phyloP scores from a whole-genome alignment of 257 asterid genomes.

The Ilex asprella region DNA sequence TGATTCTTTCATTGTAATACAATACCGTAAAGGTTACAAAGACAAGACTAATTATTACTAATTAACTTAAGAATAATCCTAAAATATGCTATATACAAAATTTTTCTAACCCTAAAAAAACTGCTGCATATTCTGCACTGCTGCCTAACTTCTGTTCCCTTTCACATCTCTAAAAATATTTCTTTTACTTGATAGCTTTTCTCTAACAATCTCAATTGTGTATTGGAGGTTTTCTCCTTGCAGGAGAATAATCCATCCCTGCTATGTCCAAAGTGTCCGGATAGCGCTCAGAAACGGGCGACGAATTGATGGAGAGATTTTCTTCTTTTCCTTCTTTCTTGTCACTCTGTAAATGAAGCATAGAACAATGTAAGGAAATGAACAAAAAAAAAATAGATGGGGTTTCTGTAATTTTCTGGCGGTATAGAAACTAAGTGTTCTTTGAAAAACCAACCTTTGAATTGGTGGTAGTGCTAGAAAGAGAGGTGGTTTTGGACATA shows the following conservation, averaged over 20 bases:
- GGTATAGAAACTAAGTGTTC: no score
- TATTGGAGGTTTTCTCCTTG: slow-evolving; percentile 66
- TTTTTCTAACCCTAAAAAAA: slow-evolving; percentile 25
- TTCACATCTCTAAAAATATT: not conserved
- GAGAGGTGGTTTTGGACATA: slow-evolving; percentile 22
- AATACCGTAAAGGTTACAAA: slow-evolving; percentile 3
- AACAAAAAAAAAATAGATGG: not conserved
- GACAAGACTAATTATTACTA: slow-evolving; percentile 3
- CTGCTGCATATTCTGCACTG: slow-evolving; percentile 41
- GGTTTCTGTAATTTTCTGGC: no score
- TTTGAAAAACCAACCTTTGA: slow-evolving; percentile 45
- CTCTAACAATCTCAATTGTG: slow-evolving; percentile 38
- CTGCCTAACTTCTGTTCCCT: slow-evolving; percentile 18
- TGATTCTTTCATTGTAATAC: no score
- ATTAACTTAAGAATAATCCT: not conserved
- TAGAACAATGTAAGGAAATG: not conserved
- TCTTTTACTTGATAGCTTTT: no score
- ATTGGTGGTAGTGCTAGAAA: slow-evolving; percentile 25
- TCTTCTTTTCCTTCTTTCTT: slow-evolving; percentile 30
- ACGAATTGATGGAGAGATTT: slow-evolving; percentile 21
- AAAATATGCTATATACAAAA: slow-evolving; percentile 31
- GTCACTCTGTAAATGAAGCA: slow-evolving; percentile 29
- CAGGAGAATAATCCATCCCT: slow-evolving; percentile 83
- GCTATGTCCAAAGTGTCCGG: slow-evolving; percentile 63
- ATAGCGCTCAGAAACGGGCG: slow-evolving; percentile 22